Conservation (phyloP, 2,329 filamentous ascomycete species). For the Penicillium sp. region DNA sequence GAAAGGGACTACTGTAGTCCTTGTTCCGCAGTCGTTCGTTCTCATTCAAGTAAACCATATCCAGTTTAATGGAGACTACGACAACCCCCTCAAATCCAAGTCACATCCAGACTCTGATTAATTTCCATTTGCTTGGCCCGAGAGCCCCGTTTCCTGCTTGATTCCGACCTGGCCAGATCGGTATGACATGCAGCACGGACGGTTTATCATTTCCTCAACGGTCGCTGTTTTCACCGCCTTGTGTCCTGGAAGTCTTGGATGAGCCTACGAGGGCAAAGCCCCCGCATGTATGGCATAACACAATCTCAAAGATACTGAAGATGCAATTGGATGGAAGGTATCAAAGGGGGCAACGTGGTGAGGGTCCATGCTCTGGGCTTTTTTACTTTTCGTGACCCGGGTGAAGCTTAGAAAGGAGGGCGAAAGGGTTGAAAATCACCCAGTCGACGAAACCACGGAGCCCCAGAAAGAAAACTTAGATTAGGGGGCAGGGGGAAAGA, state of each 20-base stretch:
- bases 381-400: neutral
- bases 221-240: slow-evolving; percentile 24
- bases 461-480: neutral
- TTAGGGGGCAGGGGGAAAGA: neutral
- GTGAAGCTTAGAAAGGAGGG: neutral
- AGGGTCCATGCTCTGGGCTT: slow-evolving; percentile 10
- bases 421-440: neutral
- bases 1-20: neutral
- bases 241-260: slow-evolving; percentile 17
- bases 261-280: neutral
- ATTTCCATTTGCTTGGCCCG: neutral
- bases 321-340: slow-evolving; percentile 3
- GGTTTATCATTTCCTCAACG: slow-evolving; percentile 19
- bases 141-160: slow-evolving; percentile 1
- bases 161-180: slow-evolving; percentile 16
- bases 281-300: slow-evolving; percentile 20
- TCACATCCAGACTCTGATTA: neutral
- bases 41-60: neutral
- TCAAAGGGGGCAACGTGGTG: neutral
- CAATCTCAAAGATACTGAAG: slow-evolving; percentile 8
- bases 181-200: slow-evolving; percentile 31
- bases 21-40: too few relatives aligned
- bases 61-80: neutral
- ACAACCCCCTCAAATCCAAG: neutral
- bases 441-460: neutral